Evolutionary conservation across 352 stramenopile genomes (phyloP), one percentile per base, ranked within the genome.

Genomic region (Globisporangium ultimum): DNA sequence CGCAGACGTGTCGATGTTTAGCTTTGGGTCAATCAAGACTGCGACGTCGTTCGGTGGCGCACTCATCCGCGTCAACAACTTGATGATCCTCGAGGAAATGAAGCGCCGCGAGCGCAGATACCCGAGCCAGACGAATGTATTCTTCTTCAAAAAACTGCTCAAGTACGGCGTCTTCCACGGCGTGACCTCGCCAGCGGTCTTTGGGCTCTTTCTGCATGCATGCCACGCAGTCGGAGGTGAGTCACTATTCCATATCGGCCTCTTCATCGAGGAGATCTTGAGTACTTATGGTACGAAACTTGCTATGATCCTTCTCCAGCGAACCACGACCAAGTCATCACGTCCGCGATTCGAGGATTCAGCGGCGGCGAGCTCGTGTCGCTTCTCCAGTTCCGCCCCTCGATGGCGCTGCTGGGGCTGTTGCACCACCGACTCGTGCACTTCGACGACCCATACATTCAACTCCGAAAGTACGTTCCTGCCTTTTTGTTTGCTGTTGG

Each of bases 11-110:
- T 88, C 83, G 45, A 86, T 95, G 74, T 95, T 93, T 65, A 95
- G 85, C 63, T 95, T 95, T 74, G 85, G 85, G 22, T 90, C 85
- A 28, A 95, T 95, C 67, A 95, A 95, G 61, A 93, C 80, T 3
- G 76, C 84, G 1, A 95, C 85, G 21, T 87, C 85, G 2, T 92
- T 95, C 48, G 85, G 85, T 28, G 80, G 83, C 13, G 83, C 72
- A 0, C 51, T 95, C 17, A 70, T 93, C 22, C 72, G 79, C 20
- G 78, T 95, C 8, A 80, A 81, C 40, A 71, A 93, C 51, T 7
- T 47, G 7, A 48, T 61, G 15, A 61, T 95, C 24, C 61, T 88
- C 18, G 61, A 84, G 0, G 78, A 87, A 49, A 91, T 95, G 81
- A 74, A 75, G 57, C 71, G 78, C 34, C 72, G 80, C 11, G 83